phyloP scores from a whole-genome alignment of 441 rosid species.

The Gossypium gossypioides region DNA sequence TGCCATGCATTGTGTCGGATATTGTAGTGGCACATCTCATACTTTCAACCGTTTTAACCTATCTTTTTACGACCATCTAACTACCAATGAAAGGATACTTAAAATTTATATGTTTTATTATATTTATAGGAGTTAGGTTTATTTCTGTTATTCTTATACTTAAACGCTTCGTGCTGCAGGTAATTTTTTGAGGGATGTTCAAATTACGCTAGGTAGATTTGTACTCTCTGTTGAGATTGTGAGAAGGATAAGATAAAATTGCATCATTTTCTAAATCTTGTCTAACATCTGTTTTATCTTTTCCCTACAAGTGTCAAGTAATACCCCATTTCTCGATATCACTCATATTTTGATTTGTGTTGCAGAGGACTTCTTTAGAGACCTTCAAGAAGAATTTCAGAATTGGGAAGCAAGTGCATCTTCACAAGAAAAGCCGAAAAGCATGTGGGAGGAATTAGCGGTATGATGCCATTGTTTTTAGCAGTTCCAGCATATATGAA shows the following conservation, averaged over 20 bases:
- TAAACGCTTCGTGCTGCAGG: constrained; percentile 71
- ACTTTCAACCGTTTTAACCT: not conserved
- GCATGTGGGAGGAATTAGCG: constrained; percentile 93
- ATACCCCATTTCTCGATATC: not conserved
- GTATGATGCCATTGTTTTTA: constrained; percentile 28
- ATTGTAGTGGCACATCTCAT: not conserved
- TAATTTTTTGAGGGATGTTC: constrained; percentile 82
- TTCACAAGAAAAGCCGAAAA: constrained; percentile 75
- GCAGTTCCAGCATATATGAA: not conserved
- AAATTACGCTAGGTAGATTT: constrained; percentile 77
- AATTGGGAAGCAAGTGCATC: constrained; percentile 82
- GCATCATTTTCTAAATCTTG: constrained; percentile 14
- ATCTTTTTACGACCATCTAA: not conserved
- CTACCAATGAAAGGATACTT: not conserved
- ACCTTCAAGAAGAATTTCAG: constrained; percentile 80
- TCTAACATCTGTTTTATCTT: constrained; percentile 9
- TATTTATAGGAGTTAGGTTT: constrained; percentile 16
- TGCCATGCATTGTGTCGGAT: not conserved
- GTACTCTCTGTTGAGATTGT: constrained; percentile 25
- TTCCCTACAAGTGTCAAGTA: not conserved
- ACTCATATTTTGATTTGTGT: constrained; percentile 16
- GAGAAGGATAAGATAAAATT: constrained; percentile 13
- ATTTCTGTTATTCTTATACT: constrained; percentile 43
- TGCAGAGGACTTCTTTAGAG: constrained; percentile 80
- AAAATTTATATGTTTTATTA: not conserved